A percentile compares a stretch with the other conserved stretches of the same genome.
Evolutionary conservation across 371 early-diverging fungal genomes (phyloP).

Genomic region (Saksenaea vasiformis): DNA sequence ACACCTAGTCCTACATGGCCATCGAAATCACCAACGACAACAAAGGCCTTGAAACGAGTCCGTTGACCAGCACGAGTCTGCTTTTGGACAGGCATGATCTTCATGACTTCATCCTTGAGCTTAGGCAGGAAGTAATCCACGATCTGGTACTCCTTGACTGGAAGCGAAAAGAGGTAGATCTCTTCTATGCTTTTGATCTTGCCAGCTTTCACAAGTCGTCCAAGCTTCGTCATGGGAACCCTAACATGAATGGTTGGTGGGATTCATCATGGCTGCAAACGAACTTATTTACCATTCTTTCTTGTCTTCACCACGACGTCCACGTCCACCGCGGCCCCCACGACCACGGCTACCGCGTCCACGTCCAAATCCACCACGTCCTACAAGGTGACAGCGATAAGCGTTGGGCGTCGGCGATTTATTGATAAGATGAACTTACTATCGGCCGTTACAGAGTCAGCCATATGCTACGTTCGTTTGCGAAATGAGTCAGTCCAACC

Average conservation of each 20-base stretch:
- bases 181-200: conserved; percentile 94
- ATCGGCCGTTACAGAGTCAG: conserved; percentile 81
- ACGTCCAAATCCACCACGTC: conserved; percentile 79
- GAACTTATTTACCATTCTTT: conserved; percentile 77
- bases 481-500: background rate
- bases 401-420: background rate
- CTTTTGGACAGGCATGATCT: conserved; percentile 99
- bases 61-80: conserved; percentile 99
- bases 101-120: conserved; percentile 99
- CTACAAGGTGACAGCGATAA: conserved; percentile 21
- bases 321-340: conserved; percentile 78
- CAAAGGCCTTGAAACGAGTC: conserved; percentile 99
- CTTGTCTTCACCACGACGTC: conserved; percentile 86
- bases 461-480: conserved; percentile 54
- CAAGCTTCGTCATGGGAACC: conserved; percentile 97
- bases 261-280: background rate
- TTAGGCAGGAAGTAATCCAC: conserved; percentile 96
- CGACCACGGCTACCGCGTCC: conserved; percentile 73
- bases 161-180: conserved; percentile 97
- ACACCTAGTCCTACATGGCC: conserved; percentile 99
- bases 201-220: conserved; percentile 95
- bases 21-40: conserved; percentile 97
- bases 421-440: conserved; percentile 38
- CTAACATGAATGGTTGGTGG: conserved; percentile 18
- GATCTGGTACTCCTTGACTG: conserved; percentile 99